These are phyloP conservation scores for Fraxinus floribunda DNA, from an alignment of 305 asterid genomes.

Conservation along the genomic window DNA sequence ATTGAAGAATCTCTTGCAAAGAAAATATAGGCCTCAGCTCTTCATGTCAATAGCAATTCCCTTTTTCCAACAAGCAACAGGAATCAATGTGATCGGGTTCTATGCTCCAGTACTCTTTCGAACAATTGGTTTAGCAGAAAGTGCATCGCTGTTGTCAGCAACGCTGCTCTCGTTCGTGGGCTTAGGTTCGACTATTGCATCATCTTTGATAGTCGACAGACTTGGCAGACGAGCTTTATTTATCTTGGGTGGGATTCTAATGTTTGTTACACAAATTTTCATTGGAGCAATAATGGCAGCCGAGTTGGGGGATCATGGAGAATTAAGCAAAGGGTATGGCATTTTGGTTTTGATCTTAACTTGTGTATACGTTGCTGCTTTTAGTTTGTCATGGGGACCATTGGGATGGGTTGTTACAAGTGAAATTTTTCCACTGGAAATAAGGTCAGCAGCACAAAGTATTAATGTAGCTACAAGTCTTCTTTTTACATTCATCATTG, in stretches of 20 bases:
- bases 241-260: slow-evolving; percentile 29
- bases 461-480: slow-evolving; percentile 36
- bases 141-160: slow-evolving; percentile 35
- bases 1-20: slow-evolving; percentile 22
- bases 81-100: slow-evolving; percentile 39
- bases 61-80: slow-evolving; percentile 43
- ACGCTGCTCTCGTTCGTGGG: slow-evolving; percentile 29
- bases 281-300: slow-evolving; percentile 35
- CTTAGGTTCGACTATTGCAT: slow-evolving; percentile 2
- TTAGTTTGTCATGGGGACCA: slow-evolving; percentile 56
- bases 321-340: slow-evolving; percentile 24
- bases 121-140: slow-evolving; percentile 38
- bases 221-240: slow-evolving; percentile 38
- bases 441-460: slow-evolving; percentile 51
- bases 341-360: slow-evolving; percentile 28
- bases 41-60: slow-evolving; percentile 45
- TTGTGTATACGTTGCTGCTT: slow-evolving; percentile 33
- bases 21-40: slow-evolving; percentile 44
- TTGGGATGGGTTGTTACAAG: slow-evolving; percentile 53
- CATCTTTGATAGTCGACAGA: slow-evolving; percentile 33
- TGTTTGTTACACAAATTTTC: slow-evolving; percentile 27
- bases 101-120: slow-evolving; percentile 44
- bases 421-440: slow-evolving; percentile 51
- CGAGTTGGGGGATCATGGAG: slow-evolving; percentile 31
- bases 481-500: slow-evolving; percentile 28